Conservation (phyloP, 176 grass and related monocot genomes). For the Otatea glauca region DNA sequence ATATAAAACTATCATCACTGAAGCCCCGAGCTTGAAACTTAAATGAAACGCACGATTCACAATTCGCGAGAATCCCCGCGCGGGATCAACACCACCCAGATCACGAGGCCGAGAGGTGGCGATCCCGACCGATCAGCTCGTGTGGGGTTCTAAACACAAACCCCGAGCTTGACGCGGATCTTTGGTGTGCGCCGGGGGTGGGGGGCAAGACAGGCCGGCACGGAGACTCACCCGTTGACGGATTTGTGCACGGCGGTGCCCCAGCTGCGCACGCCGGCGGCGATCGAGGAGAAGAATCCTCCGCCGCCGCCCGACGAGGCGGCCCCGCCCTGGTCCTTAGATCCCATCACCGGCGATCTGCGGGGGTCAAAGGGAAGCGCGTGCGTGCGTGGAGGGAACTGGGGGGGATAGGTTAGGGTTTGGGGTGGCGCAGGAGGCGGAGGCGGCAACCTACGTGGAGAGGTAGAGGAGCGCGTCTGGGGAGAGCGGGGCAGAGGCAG, state of each 20-base stretch:
- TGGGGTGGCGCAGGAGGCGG: not conserved
- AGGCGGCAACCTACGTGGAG: not conserved
- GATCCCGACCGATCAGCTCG: constrained; percentile 40
- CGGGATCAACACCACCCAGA: constrained; percentile 27
- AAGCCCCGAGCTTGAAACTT: constrained; percentile 32
- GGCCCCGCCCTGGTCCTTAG: constrained; percentile 62
- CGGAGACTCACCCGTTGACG: constrained; percentile 80
- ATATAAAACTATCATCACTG: constrained; percentile 1
- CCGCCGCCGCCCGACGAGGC: constrained; percentile 47
- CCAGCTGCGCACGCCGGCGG: constrained; percentile 60
- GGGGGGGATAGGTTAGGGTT: constrained; percentile 40
- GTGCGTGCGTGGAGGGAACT: not conserved
- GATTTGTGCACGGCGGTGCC: constrained; percentile 81
- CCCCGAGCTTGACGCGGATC: constrained; percentile 43
- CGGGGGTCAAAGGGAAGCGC: not conserved
- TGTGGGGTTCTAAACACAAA: not conserved
- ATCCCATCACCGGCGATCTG: constrained; percentile 72
- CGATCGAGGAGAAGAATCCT: constrained; percentile 69
- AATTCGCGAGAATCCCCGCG: not conserved
- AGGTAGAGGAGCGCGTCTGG: not conserved
- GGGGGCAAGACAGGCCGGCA: not conserved
- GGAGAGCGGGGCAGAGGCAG: constrained; percentile 23
- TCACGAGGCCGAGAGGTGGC: constrained; percentile 20
- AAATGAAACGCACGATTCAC: not conserved
- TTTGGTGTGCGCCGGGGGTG: too few species aligned